A percentile compares a stretch with the other conserved stretches of the same genome.
Conservation (phyloP, 1,284 basidiomycete species). For the Entoloma clypeatum region DNA sequence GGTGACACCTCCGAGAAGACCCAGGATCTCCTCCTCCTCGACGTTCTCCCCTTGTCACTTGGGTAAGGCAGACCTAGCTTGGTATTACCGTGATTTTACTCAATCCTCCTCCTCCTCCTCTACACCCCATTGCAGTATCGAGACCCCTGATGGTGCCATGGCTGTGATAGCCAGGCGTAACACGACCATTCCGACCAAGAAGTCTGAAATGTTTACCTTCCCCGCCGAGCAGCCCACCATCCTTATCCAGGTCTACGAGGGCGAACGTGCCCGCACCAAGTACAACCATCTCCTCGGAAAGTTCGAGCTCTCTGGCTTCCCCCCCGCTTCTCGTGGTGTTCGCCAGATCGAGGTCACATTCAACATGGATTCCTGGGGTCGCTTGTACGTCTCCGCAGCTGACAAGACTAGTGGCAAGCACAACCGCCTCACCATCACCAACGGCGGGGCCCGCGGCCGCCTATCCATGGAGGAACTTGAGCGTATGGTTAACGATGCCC, state of each 20-base stretch:
- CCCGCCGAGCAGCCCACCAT: conserved; percentile 57
- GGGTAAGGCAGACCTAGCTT: no score
- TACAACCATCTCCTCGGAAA: conserved; percentile 86
- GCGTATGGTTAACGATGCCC: conserved; percentile 77
- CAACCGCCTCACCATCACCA: conserved; percentile 74
- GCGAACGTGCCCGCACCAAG: conserved; percentile 79
- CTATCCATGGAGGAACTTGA: conserved; percentile 87
- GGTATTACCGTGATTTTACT: no score
- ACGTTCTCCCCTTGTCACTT: conserved; percentile 71
- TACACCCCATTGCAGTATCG: no score
- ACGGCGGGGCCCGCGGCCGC: conserved; percentile 86
- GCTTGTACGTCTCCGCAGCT: conserved; percentile 66
- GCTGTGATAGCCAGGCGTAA: conserved; percentile 81
- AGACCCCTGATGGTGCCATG: conserved; percentile 87
- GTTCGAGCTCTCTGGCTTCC: conserved; percentile 81
- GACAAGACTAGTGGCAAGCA: conserved; percentile 70
- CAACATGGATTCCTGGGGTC: conserved; percentile 76
- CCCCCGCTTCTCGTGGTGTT: conserved; percentile 78
- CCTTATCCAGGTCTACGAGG: conserved; percentile 77
- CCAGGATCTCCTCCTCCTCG: conserved; percentile 85
- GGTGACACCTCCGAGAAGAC: conserved; percentile 95
- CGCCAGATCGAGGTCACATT: conserved; percentile 85
- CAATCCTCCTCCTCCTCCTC: no score
- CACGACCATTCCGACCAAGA: conserved; percentile 88
- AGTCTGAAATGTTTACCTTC: conserved; percentile 50